Percentiles rank a stretch among this genome's conserved stretches.
phyloP scores from a whole-genome alignment of 495 filamentous ascomycete genomes.

The Talaromyces stipitatus region DNA sequence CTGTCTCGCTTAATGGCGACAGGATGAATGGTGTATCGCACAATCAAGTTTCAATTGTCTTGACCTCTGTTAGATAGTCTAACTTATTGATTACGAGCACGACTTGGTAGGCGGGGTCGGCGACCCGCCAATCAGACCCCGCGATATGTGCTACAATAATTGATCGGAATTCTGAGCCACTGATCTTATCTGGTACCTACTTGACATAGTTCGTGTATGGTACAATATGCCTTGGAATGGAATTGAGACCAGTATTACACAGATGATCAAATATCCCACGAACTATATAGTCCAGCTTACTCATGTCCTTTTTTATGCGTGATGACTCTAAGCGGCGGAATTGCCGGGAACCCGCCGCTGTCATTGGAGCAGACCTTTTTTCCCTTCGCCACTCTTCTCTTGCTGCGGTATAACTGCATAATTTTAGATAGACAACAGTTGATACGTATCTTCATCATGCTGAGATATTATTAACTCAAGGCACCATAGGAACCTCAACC shows the following conservation, averaged over 20 bases:
- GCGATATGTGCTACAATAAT: not conserved
- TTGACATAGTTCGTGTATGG: too few species aligned
- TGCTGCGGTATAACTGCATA: not conserved
- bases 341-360: not conserved
- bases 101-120: not conserved
- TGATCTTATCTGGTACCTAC: not conserved
- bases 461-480: not conserved
- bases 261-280: too few species aligned
- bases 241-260: too few species aligned
- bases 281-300: too few species aligned
- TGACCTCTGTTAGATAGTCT: not conserved
- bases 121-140: constrained; percentile 1
- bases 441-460: not conserved
- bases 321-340: not conserved
- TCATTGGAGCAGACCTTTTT: not conserved
- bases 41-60: not conserved
- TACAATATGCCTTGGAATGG: too few species aligned
- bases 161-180: not conserved
- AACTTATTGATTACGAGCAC: not conserved
- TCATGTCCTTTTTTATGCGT: not conserved
- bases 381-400: not conserved
- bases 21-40: not conserved
- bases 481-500: not conserved
- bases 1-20: not conserved
- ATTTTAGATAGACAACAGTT: too few species aligned